Conservation (phyloP, 129 eudicot genomes). For the Lonicera japonica region DNA sequence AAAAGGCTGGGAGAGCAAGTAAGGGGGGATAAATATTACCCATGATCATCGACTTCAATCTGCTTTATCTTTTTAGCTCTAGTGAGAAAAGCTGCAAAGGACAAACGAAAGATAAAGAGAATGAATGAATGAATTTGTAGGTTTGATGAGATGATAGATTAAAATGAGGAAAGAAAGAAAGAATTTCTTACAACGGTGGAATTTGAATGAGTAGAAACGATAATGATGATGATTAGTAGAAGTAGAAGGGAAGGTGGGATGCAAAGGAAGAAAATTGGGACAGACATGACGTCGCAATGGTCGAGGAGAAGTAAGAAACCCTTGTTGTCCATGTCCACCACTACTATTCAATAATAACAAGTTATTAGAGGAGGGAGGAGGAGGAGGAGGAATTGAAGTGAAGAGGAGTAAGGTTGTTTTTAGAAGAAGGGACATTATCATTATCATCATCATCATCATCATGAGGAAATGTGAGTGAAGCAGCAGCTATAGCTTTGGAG, state of each 20-base stretch:
- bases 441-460: too few species aligned
- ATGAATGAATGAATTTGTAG: background rate
- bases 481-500: too few species aligned
- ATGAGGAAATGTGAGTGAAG: too few species aligned
- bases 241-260: background rate
- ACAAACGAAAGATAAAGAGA: background rate
- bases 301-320: conserved; percentile 12
- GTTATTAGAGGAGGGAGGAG: too few species aligned
- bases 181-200: conserved; percentile 36
- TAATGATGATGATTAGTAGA: too few species aligned
- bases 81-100: conserved; percentile 59
- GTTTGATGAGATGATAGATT: background rate
- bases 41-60: conserved; percentile 71
- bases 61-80: conserved; percentile 57
- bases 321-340: background rate
- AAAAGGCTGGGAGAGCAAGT: background rate
- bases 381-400: too few species aligned
- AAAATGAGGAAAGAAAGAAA: background rate
- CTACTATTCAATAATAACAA: too few species aligned
- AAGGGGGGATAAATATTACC: conserved; percentile 32
- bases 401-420: too few species aligned
- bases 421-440: too few species aligned
- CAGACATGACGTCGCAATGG: background rate
- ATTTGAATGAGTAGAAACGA: conserved; percentile 15
- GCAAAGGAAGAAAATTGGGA: background rate